These are phyloP conservation scores for Aegilops sharonensis DNA, from an alignment of 176 grass and related monocot genomes.

Conservation along the genomic window DNA sequence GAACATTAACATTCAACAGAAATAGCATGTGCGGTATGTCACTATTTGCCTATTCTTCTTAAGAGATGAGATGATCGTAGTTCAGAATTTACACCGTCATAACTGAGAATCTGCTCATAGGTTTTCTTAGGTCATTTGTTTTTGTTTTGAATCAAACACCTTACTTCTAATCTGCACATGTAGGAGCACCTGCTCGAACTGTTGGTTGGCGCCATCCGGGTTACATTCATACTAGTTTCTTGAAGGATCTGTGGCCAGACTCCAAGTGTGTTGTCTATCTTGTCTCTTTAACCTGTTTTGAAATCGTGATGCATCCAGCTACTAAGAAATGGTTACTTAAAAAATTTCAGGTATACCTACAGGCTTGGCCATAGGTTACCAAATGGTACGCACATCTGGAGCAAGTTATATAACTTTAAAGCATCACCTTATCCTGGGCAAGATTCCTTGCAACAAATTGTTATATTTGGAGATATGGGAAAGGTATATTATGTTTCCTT, in stretches of 20 bases:
- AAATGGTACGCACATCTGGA: slow-evolving; percentile 64
- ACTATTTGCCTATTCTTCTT: background rate
- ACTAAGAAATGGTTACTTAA: background rate
- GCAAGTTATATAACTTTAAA: slow-evolving; percentile 65
- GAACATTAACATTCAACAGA: slow-evolving; percentile 66
- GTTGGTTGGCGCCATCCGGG: slow-evolving; percentile 97
- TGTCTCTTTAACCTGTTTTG: background rate
- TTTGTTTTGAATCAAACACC: background rate
- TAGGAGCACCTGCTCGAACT: slow-evolving; percentile 73
- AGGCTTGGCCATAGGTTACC: slow-evolving; percentile 69
- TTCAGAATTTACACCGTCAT: background rate
- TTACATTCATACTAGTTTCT: slow-evolving; percentile 69
- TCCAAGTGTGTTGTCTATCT: slow-evolving; percentile 39
- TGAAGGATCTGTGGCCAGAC: slow-evolving; percentile 94
- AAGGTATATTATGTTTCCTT: slow-evolving; percentile 48
- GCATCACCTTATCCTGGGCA: slow-evolving; percentile 87
- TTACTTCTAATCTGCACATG: slow-evolving; percentile 31
- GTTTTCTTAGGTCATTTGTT: background rate
- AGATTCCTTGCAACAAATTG: slow-evolving; percentile 69
- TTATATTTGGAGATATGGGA: slow-evolving; percentile 96
- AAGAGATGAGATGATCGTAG: background rate
- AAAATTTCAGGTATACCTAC: slow-evolving; percentile 65
- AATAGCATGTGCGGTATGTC: slow-evolving; percentile 83
- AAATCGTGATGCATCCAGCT: background rate
- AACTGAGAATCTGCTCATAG: background rate